Conservation (phyloP, 1,139 yeast species). For the Saccharomycopsis hybrid region DNA sequence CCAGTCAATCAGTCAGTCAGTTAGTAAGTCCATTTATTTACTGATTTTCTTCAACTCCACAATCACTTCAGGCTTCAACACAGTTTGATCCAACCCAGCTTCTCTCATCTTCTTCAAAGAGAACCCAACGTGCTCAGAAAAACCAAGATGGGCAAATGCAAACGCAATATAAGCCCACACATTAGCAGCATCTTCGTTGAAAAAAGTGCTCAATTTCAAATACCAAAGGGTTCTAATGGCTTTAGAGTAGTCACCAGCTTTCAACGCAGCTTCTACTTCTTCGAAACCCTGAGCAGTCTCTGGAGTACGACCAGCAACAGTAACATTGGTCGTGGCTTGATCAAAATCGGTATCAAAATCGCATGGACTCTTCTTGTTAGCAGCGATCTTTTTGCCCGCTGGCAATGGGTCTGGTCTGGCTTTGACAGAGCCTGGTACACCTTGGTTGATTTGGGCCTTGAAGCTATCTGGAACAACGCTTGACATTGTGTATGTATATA, state of each 20-base stretch:
- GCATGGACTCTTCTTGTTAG: slow-evolving; percentile 9
- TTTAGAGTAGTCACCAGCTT: neutral
- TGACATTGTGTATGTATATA: neutral
- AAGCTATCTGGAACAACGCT: slow-evolving; percentile 1
- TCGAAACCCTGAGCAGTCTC: slow-evolving; percentile 1
- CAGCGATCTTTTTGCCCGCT: slow-evolving; percentile 2
- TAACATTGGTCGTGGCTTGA: slow-evolving; percentile 1
- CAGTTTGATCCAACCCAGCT: slow-evolving; percentile 10
- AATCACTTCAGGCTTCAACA: slow-evolving; percentile 4
- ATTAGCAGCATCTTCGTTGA: slow-evolving; percentile 7
- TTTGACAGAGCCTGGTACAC: slow-evolving; percentile 6
- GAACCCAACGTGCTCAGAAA: slow-evolving; percentile 6
- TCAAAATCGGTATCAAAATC: slow-evolving; percentile 1
- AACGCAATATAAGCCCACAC: slow-evolving; percentile 11
- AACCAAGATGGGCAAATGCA: slow-evolving; percentile 5
- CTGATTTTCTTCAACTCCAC: slow-evolving; percentile 7
- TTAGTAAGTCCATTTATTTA: neutral
- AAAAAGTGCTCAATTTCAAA: neutral
- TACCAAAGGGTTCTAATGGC: slow-evolving; percentile 5
- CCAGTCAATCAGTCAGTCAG: too few relatives aligned
- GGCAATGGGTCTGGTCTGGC: slow-evolving; percentile 10
- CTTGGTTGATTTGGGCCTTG: slow-evolving; percentile 8
- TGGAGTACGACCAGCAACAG: slow-evolving; percentile 1
- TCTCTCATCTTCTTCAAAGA: slow-evolving; percentile 6
- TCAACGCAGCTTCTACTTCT: slow-evolving; percentile 2